Base-by-base conservation (phyloP, 139 green algal genomes). In the Zygnema circumcarinatum region DNA sequence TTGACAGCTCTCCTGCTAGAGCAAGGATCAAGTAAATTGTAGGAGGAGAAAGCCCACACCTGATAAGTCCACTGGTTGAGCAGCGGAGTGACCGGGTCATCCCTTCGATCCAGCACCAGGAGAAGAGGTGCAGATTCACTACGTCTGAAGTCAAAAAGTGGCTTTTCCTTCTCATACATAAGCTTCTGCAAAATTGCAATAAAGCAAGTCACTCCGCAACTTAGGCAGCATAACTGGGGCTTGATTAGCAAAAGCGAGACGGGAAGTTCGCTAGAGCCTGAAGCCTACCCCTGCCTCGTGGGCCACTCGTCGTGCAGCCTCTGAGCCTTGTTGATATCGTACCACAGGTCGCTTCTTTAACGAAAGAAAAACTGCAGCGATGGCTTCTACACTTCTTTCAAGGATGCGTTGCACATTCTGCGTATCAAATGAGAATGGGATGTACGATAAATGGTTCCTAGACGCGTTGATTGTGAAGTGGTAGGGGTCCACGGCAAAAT, bases 401-500 rank as follows among this genome's bases (percentile, higher is more conserved):
- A 53, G n/a, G 20, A 73, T 76, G 20, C 42, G 38, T 35, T 86
- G 62, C 0, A 88, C 74, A 67, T 83, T 38, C 41, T 85, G 32
- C 2, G 36, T 21, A 67, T 89, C 73, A 35, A 36, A 21, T 3
- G 35, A 56, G 0, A 53, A 54, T 0, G 76, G 53, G 20, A 83
- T 47, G 68, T 81, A 87, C 74, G 38, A 89, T 29, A 69, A 52
- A 38, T 90, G 54, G 29, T 89, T 89, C 53, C 22, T 41, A 2
- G 68, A 33, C 3, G 83, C 25, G 25, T 91, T 73, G 1, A 94
- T 33, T 2, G 67, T 84, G 83, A 98, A 98, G 85, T 97, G 96
- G 87, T 96, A 89, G 2, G 56, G 22, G 54, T 97, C 94, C 62
- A 98, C 78, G 2, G 93, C 94, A 0, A 95, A 40, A 82, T 95